Base-by-base conservation (phyloP, 1,284 basidiomycete genomes). In the Fomitopsis schrenkii region DNA sequence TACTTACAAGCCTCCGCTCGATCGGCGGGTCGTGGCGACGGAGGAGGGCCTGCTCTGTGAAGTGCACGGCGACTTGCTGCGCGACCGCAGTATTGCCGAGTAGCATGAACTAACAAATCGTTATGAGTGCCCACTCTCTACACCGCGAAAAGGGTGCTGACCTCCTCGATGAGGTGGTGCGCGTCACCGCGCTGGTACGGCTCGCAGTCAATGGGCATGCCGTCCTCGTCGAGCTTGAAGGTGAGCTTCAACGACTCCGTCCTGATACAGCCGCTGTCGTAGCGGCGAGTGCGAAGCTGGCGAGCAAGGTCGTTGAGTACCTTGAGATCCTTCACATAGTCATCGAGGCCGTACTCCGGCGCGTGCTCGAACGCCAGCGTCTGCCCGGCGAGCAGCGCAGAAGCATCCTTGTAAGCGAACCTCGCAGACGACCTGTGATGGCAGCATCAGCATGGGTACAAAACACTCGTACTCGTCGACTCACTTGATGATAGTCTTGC, bases 1-100 rank as follows among this genome's bases (percentile, higher is more conserved):
- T 59, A 40, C 83, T 67, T 71, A 90, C 91, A 60, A 97, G 77
- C 57, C 95, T 89, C 63, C 97, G 89, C 60, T 98, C 95, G 63
- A 96, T 83, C 3, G 97, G 97, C 38, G 81, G 85, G 74, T 98
- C 97, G 70, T 99, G 96, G 59, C 97, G 91, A 62, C 96, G 89
- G 50, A 99, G 85, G 36, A 99, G 83, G 19, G 97, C 93, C 73
- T 98, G 94, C 72, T 99, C 97, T 41, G 97, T 95, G 46, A 98
- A 83, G 65, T 95, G 90, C 41, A 95, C 90, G 26, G 95, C 97
- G 67, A 98, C 89, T 71, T 96, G 90, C 70, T 95, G 93, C 6
- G 97, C 95, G 38, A 97, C 92, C 7, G 94, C 82, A 44, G 89
- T 88, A 73, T 99, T 99, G 64, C 93, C 88, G 61, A 95, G 81